Conservation (phyloP, 2,329 filamentous ascomycete species). For the Cadophora sp. region DNA sequence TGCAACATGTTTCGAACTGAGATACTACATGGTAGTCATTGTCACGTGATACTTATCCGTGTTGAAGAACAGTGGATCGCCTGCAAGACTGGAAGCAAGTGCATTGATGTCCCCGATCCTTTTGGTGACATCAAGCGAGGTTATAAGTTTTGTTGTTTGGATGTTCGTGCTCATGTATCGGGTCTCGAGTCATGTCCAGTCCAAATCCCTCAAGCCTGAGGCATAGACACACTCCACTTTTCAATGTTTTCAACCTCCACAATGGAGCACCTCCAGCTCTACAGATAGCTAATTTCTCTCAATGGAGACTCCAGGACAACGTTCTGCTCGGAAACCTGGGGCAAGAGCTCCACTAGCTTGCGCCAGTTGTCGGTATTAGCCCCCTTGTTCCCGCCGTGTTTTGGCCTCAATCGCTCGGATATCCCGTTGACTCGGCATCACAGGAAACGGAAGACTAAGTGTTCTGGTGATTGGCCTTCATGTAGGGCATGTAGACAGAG, state of each 20-base stretch:
- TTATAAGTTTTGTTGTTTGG: no score
- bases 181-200: slow-evolving; percentile 6
- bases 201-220: background rate
- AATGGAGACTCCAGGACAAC: slow-evolving; percentile 10
- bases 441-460: slow-evolving; percentile 16
- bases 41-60: no score
- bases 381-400: background rate
- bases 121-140: no score
- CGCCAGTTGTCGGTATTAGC: slow-evolving; percentile 5
- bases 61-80: no score
- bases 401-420: background rate
- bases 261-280: background rate
- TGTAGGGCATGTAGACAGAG: slow-evolving; percentile 17
- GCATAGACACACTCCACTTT: slow-evolving; percentile 9
- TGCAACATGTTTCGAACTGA: background rate
- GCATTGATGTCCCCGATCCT: no score
- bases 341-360: slow-evolving; percentile 11
- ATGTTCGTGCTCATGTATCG: background rate
- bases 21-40: background rate
- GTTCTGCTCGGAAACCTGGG: slow-evolving; percentile 13
- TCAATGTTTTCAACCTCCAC: slow-evolving; percentile 1
- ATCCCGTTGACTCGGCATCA: slow-evolving; percentile 8
- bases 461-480: slow-evolving; percentile 19
- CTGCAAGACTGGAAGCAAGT: no score
- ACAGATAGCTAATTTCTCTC: background rate